Evolutionary conservation across 352 stramenopile species (phyloP).

Genomic region (Pelagophyceae sp.): DNA sequence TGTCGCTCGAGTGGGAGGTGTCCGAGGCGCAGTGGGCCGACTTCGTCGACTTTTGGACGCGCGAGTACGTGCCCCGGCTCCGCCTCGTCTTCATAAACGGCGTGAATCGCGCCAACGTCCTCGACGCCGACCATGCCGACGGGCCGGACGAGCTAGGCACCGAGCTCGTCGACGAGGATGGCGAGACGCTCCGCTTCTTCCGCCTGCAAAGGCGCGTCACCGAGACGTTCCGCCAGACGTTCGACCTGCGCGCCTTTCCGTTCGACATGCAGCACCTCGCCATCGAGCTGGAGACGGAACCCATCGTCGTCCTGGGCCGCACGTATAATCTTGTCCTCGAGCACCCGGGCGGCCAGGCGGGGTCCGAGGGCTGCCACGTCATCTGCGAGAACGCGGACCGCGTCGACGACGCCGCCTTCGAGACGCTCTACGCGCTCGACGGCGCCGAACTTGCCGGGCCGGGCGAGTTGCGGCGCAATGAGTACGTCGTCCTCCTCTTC

Average conservation of each 20-base stretch:
- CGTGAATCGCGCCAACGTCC: not conserved
- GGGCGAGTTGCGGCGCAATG: slow-evolving; percentile 27
- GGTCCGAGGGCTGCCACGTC: slow-evolving; percentile 22
- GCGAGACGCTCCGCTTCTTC: slow-evolving; percentile 23
- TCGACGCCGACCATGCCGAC: not conserved
- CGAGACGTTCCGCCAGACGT: slow-evolving; percentile 27
- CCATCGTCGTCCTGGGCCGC: slow-evolving; percentile 22
- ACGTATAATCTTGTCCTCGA: slow-evolving; percentile 28
- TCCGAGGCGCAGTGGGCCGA: not conserved
- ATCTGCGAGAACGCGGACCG: slow-evolving; percentile 37
- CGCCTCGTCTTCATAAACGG: slow-evolving; percentile 1
- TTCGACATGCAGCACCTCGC: slow-evolving; percentile 32
- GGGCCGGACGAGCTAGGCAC: not conserved
- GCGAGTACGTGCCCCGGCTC: not conserved
- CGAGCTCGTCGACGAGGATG: slow-evolving; percentile 18
- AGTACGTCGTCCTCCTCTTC: slow-evolving; percentile 53
- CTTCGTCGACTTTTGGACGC: not conserved
- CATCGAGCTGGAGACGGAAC: slow-evolving; percentile 22
- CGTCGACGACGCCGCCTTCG: slow-evolving; percentile 46
- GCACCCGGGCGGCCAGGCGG: slow-evolving; percentile 6
- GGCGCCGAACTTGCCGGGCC: slow-evolving; percentile 40
- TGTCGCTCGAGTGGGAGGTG: slow-evolving; percentile 7
- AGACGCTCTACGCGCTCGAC: slow-evolving; percentile 33
- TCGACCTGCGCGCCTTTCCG: slow-evolving; percentile 30
- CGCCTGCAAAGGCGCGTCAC: slow-evolving; percentile 26